Conservation (phyloP, 2,329 filamentous ascomycete genomes). For the Diplocarpon mali region DNA sequence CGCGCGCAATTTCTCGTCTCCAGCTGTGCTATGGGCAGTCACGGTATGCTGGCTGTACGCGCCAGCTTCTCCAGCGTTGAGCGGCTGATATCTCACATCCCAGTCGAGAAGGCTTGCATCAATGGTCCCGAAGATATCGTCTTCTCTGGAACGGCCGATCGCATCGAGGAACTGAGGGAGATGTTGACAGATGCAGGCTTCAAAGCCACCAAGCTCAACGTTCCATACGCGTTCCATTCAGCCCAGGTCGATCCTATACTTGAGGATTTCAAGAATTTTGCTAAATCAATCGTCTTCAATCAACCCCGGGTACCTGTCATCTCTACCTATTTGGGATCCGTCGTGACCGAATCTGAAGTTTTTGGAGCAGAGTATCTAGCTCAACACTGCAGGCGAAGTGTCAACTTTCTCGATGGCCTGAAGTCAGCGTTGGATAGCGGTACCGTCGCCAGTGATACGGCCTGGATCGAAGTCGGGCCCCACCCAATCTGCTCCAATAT, state of each 20-base stretch:
- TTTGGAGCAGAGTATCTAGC: constrained; percentile 52
- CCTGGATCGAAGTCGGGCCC: constrained; percentile 63
- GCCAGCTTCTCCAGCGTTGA: constrained; percentile 42
- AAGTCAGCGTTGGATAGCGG: constrained; percentile 43
- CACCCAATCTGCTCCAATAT: constrained; percentile 58
- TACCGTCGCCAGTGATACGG: constrained; percentile 49
- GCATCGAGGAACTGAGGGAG: constrained; percentile 38
- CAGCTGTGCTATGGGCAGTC: constrained; percentile 54
- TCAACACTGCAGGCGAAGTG: constrained; percentile 52
- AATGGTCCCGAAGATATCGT: constrained; percentile 68
- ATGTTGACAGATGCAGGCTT: constrained; percentile 38
- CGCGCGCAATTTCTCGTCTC: constrained; percentile 53
- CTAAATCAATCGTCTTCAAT: constrained; percentile 41
- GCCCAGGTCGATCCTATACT: constrained; percentile 35
- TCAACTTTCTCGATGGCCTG: constrained; percentile 55
- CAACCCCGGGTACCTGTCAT: constrained; percentile 47
- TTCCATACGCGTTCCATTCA: constrained; percentile 54
- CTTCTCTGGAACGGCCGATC: constrained; percentile 44
- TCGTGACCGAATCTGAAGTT: constrained; percentile 43
- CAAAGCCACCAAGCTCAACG: constrained; percentile 37
- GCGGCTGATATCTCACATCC: constrained; percentile 38
- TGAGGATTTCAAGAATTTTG: constrained; percentile 41
- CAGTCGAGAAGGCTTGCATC: constrained; percentile 49
- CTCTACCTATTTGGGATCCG: constrained; percentile 51
- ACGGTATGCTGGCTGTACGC: constrained; percentile 50